Evolutionary conservation across 768 basidiomycete species (phyloP), one percentile per base, ranked within the genome.

Genomic region (Boletus pseudopeckii): DNA sequence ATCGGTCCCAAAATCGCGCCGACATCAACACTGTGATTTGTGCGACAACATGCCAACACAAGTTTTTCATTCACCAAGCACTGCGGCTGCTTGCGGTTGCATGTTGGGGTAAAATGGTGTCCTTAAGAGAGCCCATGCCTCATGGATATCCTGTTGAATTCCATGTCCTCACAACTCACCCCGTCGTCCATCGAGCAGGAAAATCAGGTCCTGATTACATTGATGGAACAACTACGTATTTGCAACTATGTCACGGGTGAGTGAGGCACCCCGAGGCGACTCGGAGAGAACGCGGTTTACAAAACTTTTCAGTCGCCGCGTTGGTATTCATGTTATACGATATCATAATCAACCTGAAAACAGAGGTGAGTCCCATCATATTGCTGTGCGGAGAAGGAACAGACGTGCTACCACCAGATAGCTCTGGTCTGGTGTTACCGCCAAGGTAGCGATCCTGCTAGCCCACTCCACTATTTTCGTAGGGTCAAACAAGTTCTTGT

Each of bases 271-370:
- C 39, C n/a, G 9, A 22, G 9, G 3, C 20, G 17, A 28, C 28
- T 28, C 28, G 4, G 28, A 39, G 7, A 17, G 14, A 33, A 13
- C 7, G 26, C 20, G 34, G 32, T 18, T 46, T 10, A 53, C 42
- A 15, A 20, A 30, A 38, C 5, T 20, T 41, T 47, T 40, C 18
- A 61, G 60, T 59, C 36, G 63, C 63, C 20, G 55, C 53, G 22
- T 18, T 42, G 22, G 20, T 38, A 7, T 57, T 64, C 42, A 65
- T 60, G 53, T 18, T 64, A 10, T 64, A 64, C 36, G 63, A 64
- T 33, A 57, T 64, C 37, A 13, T 57, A 10, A 56, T 56, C 44
- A 65, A 65, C 17, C 24, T 65, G 22, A n/a, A 61, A 22, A 48
- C 37, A 24, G 64, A 67, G 57, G 64, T 61, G 5, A 1, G 45